A percentile compares a stretch with the other conserved stretches of the same genome.
Conservation (phyloP, 1,139 yeast genomes). For the Pichia sp. region DNA sequence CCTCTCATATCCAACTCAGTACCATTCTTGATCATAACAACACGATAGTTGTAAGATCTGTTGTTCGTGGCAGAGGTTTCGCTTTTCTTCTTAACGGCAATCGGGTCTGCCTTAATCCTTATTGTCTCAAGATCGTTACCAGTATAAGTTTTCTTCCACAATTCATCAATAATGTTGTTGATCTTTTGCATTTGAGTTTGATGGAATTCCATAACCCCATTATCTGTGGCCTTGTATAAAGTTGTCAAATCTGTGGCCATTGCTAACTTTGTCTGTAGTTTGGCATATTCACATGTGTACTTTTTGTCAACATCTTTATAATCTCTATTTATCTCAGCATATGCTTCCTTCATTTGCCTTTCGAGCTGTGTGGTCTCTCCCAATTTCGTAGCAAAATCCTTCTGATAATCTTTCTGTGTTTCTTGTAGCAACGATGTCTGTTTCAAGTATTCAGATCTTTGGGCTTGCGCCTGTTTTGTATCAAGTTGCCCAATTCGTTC, state of each 20-base stretch:
- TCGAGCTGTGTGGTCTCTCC: slow-evolving; percentile 86
- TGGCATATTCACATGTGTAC: slow-evolving; percentile 70
- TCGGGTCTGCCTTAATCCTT: slow-evolving; percentile 69
- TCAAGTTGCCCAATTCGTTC: slow-evolving; percentile 42
- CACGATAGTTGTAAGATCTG: slow-evolving; percentile 84
- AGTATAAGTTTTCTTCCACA: slow-evolving; percentile 91
- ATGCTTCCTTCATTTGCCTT: slow-evolving; percentile 58
- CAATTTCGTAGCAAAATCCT: slow-evolving; percentile 67
- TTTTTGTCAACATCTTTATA: slow-evolving; percentile 60
- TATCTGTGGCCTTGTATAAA: slow-evolving; percentile 81
- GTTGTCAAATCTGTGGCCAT: slow-evolving; percentile 83
- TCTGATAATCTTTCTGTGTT: slow-evolving; percentile 52
- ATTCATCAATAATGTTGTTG: slow-evolving; percentile 77
- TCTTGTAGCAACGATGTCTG: slow-evolving; percentile 53
- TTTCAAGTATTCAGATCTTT: slow-evolving; percentile 59
- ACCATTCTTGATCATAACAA: slow-evolving; percentile 90
- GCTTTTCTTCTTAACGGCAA: slow-evolving; percentile 39
- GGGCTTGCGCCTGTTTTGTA: slow-evolving; percentile 57
- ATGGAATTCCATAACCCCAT: slow-evolving; percentile 92
- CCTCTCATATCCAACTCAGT: slow-evolving; percentile 97
- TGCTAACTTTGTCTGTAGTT: slow-evolving; percentile 68
- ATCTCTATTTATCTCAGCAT: slow-evolving; percentile 62
- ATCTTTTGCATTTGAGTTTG: slow-evolving; percentile 89
- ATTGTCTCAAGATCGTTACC: slow-evolving; percentile 96
- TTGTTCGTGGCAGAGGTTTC: slow-evolving; percentile 44